phyloP scores from a whole-genome alignment of 140 eudicot species.

The Stevia rebaudiana region DNA sequence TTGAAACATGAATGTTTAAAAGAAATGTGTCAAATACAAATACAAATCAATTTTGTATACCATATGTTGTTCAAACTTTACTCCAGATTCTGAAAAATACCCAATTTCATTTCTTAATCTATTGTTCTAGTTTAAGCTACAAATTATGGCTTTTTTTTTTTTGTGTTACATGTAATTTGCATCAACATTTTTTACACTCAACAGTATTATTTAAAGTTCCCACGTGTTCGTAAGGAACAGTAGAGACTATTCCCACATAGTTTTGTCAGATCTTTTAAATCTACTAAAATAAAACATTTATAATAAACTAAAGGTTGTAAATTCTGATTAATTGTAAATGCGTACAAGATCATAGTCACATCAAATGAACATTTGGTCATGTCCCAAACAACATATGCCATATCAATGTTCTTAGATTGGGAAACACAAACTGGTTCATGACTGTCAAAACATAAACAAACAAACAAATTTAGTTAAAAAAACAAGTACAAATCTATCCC shows the following conservation, averaged over 20 bases:
- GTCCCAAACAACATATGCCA: slow-evolving; percentile 14
- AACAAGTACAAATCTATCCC: slow-evolving; percentile 35
- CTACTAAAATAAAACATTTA: not conserved
- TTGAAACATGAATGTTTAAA: not conserved
- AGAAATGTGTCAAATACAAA: not conserved
- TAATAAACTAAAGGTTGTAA: not conserved
- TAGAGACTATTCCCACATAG: not conserved
- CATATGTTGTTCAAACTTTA: not conserved
- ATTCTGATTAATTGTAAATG: not conserved
- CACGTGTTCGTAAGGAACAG: not conserved
- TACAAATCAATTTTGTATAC: not conserved
- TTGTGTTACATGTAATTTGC: too few relatives aligned
- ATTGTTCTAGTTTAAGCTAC: not conserved
- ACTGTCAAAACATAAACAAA: slow-evolving; percentile 31
- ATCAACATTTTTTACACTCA: too few relatives aligned
- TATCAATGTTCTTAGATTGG: slow-evolving; percentile 17
- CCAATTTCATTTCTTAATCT: not conserved
- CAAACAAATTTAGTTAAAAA: slow-evolving; percentile 38
- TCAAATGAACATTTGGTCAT: slow-evolving; percentile 5
- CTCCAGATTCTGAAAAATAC: not conserved
- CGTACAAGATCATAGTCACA: slow-evolving; percentile 5
- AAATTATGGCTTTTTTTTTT: not conserved
- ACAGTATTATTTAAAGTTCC: too few relatives aligned
- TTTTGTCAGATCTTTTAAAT: not conserved
- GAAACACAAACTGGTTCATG: slow-evolving; percentile 33